A percentile compares a stretch with the other conserved stretches of the same genome.
These are phyloP conservation scores for Imleria badia DNA, from an alignment of 768 basidiomycete genomes.

Conservation along the genomic window DNA sequence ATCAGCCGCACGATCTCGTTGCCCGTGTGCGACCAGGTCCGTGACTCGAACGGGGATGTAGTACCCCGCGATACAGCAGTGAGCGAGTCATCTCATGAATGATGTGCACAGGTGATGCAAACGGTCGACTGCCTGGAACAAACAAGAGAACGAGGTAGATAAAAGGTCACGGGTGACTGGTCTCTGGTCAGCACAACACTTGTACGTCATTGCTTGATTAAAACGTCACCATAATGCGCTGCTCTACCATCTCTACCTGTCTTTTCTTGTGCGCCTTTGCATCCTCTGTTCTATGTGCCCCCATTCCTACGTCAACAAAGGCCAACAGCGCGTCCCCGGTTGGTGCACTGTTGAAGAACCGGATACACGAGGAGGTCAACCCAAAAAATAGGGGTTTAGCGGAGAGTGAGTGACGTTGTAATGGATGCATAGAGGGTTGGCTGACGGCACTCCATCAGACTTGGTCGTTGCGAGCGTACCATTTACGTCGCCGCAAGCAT, in stretches of 20 bases:
- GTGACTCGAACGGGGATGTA: background rate
- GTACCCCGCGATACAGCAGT: background rate
- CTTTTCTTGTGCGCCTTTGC: slow-evolving; percentile 15
- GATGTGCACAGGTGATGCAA: slow-evolving; percentile 13
- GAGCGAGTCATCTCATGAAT: background rate
- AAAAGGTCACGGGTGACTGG: slow-evolving; percentile 9
- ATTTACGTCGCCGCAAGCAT: background rate
- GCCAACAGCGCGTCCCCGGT: background rate
- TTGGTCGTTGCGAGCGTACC: background rate
- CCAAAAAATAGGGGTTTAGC: slow-evolving; percentile 4
- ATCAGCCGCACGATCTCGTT: background rate
- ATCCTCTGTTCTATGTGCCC: slow-evolving; percentile 16
- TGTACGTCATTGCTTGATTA: background rate
- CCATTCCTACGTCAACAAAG: slow-evolving; percentile 1
- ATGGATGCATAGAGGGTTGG: background rate
- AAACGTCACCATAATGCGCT: slow-evolving; percentile 17
- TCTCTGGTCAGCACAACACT: background rate
- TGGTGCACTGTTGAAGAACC: slow-evolving; percentile 18
- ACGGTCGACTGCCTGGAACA: slow-evolving; percentile 1
- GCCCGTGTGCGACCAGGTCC: background rate
- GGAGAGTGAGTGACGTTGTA: slow-evolving; percentile 3
- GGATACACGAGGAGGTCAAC: slow-evolving; percentile 21
- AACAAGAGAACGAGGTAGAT: slow-evolving; percentile 1
- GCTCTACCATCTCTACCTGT: slow-evolving; percentile 3
- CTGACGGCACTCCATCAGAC: slow-evolving; percentile 3